These are phyloP conservation scores for Erodium maritimum DNA, from an alignment of 345 rosid genomes.

Conservation along the genomic window DNA sequence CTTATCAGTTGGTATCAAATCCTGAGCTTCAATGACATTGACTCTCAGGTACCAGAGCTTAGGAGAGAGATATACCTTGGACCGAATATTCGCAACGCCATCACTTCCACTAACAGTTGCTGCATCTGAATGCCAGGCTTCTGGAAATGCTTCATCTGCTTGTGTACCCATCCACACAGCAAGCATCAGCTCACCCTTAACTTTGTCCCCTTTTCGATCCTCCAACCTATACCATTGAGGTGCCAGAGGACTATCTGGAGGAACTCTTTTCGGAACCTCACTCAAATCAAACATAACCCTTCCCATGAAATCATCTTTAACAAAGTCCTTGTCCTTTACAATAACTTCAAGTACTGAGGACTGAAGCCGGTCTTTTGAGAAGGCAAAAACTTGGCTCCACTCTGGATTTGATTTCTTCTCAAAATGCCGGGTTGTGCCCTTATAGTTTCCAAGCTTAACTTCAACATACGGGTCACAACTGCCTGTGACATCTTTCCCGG, in stretches of 20 bases:
- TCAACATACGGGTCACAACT: constrained; percentile 87
- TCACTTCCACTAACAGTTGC: constrained; percentile 71
- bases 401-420: constrained; percentile 81
- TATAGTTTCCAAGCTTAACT: constrained; percentile 81
- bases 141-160: constrained; percentile 97
- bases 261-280: constrained; percentile 80
- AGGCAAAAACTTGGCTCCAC: constrained; percentile 89
- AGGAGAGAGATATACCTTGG: constrained; percentile 87
- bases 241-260: constrained; percentile 87
- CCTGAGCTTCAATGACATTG: constrained; percentile 92
- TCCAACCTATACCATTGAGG: constrained; percentile 92
- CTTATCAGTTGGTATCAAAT: constrained; percentile 47
- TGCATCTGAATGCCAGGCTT: constrained; percentile 96
- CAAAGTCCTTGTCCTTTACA: constrained; percentile 74
- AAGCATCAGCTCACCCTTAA: constrained; percentile 73
- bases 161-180: constrained; percentile 98
- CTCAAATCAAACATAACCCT: constrained; percentile 57
- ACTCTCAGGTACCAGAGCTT: constrained; percentile 93
- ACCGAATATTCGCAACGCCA: constrained; percentile 66
- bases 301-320: constrained; percentile 80
- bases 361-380: constrained; percentile 74
- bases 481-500: constrained; percentile 74
- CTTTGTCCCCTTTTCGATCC: constrained; percentile 53
- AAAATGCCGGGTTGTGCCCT: constrained; percentile 66
- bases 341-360: constrained; percentile 63